phyloP scores from a whole-genome alignment of 1,139 yeast genomes.

The Sugiyamaella japonica region DNA sequence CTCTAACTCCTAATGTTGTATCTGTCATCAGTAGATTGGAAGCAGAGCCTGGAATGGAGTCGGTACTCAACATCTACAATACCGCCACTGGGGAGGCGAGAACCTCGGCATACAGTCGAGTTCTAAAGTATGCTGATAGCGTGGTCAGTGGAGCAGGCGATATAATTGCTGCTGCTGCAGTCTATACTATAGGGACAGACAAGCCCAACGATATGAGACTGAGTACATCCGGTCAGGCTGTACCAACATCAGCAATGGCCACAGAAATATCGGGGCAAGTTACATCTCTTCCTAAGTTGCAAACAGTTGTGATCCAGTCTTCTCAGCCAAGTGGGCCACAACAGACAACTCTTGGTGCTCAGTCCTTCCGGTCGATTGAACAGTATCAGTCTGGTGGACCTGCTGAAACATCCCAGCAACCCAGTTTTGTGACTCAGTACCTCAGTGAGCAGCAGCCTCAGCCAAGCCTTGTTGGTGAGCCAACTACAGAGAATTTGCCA shows the following conservation, averaged over 20 bases:
- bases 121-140: conserved; percentile 26
- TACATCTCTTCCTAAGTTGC: too few relatives aligned
- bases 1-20: conserved; percentile 6
- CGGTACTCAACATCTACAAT: conserved; percentile 24
- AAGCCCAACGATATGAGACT: background rate
- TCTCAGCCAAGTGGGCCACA: background rate
- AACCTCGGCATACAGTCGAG: conserved; percentile 19
- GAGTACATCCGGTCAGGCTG: background rate
- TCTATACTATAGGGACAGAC: conserved; percentile 9
- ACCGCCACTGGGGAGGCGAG: conserved; percentile 26
- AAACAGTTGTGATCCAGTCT: background rate
- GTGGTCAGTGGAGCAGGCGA: conserved; percentile 29
- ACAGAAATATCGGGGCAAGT: too few relatives aligned
- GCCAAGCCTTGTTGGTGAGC: background rate
- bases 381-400: too few relatives aligned
- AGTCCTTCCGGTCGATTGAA: too few relatives aligned
- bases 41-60: conserved; percentile 22
- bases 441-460: background rate
- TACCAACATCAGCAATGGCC: background rate
- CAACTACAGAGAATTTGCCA: background rate
- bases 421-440: too few relatives aligned
- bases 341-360: background rate
- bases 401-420: too few relatives aligned
- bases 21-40: conserved; percentile 21
- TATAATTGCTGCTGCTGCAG: conserved; percentile 26